A percentile compares a stretch with the other conserved stretches of the same genome.
Conservation (phyloP, 2,329 filamentous ascomycete species). For the Hypoxylon sp. region DNA sequence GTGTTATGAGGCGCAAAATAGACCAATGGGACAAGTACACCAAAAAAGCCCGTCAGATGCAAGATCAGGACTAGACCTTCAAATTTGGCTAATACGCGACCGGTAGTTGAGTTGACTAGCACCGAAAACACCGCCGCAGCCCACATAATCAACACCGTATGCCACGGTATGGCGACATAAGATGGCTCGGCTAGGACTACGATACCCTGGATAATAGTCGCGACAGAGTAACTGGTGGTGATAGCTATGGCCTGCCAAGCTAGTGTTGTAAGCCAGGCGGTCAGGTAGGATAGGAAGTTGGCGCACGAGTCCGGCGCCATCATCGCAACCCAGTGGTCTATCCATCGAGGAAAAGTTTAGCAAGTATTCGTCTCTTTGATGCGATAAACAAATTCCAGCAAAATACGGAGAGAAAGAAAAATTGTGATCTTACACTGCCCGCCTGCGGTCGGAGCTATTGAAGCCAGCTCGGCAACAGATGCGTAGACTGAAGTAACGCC, state of each 20-base stretch:
- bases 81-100: constrained; percentile 44
- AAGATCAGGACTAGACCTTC: constrained; percentile 48
- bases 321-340: constrained; percentile 50
- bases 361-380: background rate
- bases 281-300: constrained; percentile 48
- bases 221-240: constrained; percentile 39
- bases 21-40: constrained; percentile 52
- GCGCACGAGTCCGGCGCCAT: constrained; percentile 42
- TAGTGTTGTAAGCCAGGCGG: constrained; percentile 47
- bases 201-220: constrained; percentile 49
- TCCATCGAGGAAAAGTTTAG: constrained; percentile 11
- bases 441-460: constrained; percentile 46
- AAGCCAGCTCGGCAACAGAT: constrained; percentile 41
- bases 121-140: constrained; percentile 38
- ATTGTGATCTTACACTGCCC: constrained; percentile 40
- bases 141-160: constrained; percentile 49
- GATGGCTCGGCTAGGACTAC: constrained; percentile 39
- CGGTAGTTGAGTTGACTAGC: constrained; percentile 44
- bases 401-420: background rate
- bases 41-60: constrained; percentile 59
- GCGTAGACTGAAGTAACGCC: constrained; percentile 62
- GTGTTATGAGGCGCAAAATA: constrained; percentile 54
- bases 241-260: constrained; percentile 48
- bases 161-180: constrained; percentile 45
- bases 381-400: constrained; percentile 4